phyloP scores from a whole-genome alignment of 2,329 filamentous ascomycete genomes.

The Monosporascus ibericus region DNA sequence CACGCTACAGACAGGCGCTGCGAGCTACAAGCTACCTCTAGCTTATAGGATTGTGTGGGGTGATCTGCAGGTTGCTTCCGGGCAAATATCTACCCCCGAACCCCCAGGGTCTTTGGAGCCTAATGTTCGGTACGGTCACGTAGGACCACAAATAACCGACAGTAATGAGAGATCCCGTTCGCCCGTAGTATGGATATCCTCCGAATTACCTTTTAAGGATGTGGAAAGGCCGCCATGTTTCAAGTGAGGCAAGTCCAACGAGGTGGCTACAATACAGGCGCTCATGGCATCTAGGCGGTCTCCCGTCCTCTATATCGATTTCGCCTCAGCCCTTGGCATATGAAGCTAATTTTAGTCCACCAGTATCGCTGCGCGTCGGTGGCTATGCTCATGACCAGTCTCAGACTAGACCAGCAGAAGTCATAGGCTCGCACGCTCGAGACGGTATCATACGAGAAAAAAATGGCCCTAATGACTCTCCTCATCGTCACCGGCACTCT shows the following conservation, averaged over 20 bases:
- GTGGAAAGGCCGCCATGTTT: background rate
- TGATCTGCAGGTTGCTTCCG: too few species aligned
- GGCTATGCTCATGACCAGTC: background rate
- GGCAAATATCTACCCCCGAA: background rate
- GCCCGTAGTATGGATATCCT: background rate
- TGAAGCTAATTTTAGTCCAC: background rate
- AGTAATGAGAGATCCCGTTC: background rate
- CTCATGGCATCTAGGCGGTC: background rate
- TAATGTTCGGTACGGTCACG: background rate
- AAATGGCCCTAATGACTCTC: conserved; percentile 4
- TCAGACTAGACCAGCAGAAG: background rate
- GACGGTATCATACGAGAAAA: background rate
- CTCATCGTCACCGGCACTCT: conserved; percentile 7
- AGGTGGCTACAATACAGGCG: background rate
- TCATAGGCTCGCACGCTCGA: background rate
- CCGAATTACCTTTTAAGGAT: background rate
- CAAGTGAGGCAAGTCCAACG: background rate
- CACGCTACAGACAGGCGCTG: too few species aligned
- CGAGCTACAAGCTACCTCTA: too few species aligned
- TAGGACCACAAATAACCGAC: background rate
- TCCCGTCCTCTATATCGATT: background rate
- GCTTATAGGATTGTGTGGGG: background rate
- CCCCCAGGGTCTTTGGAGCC: background rate
- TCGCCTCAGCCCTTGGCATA: background rate
- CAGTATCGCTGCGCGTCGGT: background rate